Conservation (phyloP, 2,329 filamentous ascomycete genomes). For the Curvularia lunata region DNA sequence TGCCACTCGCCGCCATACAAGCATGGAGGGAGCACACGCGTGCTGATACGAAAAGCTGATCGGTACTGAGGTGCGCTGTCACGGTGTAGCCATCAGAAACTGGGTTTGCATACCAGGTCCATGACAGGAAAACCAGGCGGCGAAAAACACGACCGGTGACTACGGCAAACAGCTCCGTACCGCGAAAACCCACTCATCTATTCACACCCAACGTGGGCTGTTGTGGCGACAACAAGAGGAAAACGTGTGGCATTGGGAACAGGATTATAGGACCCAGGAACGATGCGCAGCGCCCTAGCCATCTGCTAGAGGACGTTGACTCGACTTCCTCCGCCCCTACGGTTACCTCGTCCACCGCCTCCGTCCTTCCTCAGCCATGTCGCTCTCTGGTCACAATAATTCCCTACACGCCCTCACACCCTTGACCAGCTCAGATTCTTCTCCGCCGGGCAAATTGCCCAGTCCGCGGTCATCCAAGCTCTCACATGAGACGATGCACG, state of each 20-base stretch:
- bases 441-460: conserved; percentile 62
- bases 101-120: conserved; percentile 73
- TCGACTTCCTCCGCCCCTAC: conserved; percentile 68
- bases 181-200: conserved; percentile 33
- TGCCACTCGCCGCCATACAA: conserved; percentile 25
- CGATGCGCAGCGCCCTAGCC: conserved; percentile 55
- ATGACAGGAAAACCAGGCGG: conserved; percentile 59
- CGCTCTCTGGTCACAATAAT: conserved; percentile 62
- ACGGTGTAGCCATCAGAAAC: conserved; percentile 78
- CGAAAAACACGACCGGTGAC: conserved; percentile 27
- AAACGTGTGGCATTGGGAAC: conserved; percentile 21
- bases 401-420: conserved; percentile 66
- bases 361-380: conserved; percentile 60
- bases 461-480: conserved; percentile 59
- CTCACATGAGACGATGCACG: conserved; percentile 47
- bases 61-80: conserved; percentile 78
- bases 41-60: conserved; percentile 30
- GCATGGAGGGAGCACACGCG: conserved; percentile 33
- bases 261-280: conserved; percentile 31
- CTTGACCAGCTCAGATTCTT: conserved; percentile 70
- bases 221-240: conserved; percentile 23
- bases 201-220: conserved; percentile 20
- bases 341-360: conserved; percentile 73
- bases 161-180: conserved; percentile 35
- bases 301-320: conserved; percentile 72